Percentiles rank a stretch among this genome's conserved stretches.
Evolutionary conservation across 805 yeast genomes (phyloP).

Genomic region (Pichia gijzeniarum): DNA sequence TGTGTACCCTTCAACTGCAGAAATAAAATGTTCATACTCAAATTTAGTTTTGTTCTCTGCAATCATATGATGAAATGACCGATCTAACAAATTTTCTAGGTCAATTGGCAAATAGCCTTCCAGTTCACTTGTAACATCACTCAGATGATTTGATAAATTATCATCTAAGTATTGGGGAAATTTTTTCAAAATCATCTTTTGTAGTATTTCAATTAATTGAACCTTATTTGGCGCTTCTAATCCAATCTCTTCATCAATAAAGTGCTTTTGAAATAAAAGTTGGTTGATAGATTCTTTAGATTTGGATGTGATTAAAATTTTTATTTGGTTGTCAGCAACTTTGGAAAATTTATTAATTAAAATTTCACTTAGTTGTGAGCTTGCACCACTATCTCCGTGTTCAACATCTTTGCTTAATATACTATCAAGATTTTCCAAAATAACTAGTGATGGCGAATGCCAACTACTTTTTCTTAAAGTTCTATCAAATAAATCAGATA

Average conservation of each 20-base stretch:
- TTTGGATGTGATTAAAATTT: constrained; percentile 55
- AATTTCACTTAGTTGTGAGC: constrained; percentile 60
- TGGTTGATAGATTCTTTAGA: constrained; percentile 62
- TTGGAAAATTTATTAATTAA: constrained; percentile 40
- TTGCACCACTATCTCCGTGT: constrained; percentile 48
- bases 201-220: constrained; percentile 41
- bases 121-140: constrained; percentile 59
- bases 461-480: constrained; percentile 45
- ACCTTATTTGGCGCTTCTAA: constrained; percentile 65
- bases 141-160: constrained; percentile 31
- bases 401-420: constrained; percentile 61
- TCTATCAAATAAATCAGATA: constrained; percentile 39
- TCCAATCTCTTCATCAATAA: constrained; percentile 55
- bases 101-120: constrained; percentile 91
- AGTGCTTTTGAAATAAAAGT: constrained; percentile 56
- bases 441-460: constrained; percentile 69
- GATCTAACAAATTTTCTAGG: constrained; percentile 60
- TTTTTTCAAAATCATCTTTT: constrained; percentile 26
- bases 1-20: constrained; percentile 59
- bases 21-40: constrained; percentile 37
- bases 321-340: constrained; percentile 42
- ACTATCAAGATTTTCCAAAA: constrained; percentile 74
- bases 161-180: constrained; percentile 28
- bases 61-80: constrained; percentile 52
- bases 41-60: constrained; percentile 12